Evolutionary conservation across 768 basidiomycete genomes (phyloP), one percentile per base, ranked within the genome.

Genomic region (Chalciporus pseudorubinellus): DNA sequence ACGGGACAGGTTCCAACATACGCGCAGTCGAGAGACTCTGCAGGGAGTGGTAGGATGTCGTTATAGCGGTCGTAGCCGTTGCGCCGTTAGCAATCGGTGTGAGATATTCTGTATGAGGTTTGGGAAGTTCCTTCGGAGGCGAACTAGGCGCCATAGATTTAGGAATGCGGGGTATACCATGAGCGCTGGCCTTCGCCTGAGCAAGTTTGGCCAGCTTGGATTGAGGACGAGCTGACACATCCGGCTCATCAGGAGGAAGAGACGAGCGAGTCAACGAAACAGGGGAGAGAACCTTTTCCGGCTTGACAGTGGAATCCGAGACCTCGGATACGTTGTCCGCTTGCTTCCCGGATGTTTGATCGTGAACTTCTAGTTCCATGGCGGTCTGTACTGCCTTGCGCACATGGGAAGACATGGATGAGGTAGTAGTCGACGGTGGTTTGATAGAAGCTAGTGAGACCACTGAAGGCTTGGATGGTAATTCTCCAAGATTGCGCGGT

Each of bases 1-100:
- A 46, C 7, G 67, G 28, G 12, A 55, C 24, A 36, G 56, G 41
- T 5, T 59, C 58, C 44, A 50, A 45, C n/a, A 46, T 33, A 73
- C 26, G 80, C 3, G 52, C 11, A 4, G 64, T 60, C 6, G 70
- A 82, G 8, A 90, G 73, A 57, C 80, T 84, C 62, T 79, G 79
- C 24, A 89, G 73, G 7, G 84, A 81, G 53, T 89, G 88, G 55
- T 89, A 89, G 0, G 85, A 83, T 2, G 89, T 90, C 0, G 89
- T 91, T 61, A 91, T 91, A 2, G 89, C 89, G 14, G 88, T 89
- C 0, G 89, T 91, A 12, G 82, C 89, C n/a, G 87, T 83, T 3
- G 85, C 71, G 0, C 89, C 87, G 61, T 91, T 91, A n/a, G 85
- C 86, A 40, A 86, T 88, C 2, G 89, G 89, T 14, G 80, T 85